phyloP scores from a whole-genome alignment of 768 basidiomycete genomes.

The Pleurotus sapidus region DNA sequence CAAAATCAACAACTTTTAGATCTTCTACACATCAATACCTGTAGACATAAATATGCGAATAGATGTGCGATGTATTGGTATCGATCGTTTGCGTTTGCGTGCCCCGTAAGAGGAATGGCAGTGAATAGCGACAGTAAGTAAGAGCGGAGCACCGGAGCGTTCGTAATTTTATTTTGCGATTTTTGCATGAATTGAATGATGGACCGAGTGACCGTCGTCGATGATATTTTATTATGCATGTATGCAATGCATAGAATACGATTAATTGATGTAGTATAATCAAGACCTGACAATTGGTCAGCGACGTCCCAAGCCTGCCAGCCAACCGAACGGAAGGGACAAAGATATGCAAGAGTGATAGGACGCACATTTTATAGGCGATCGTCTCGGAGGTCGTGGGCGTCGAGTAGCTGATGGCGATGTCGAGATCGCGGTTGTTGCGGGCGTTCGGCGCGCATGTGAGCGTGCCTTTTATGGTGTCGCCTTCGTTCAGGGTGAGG shows the following conservation, averaged over 20 bases:
- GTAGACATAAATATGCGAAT: background rate
- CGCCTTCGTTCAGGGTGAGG: conserved; percentile 64
- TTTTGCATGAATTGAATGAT: background rate
- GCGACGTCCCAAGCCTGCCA: conserved; percentile 26
- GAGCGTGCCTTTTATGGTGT: conserved; percentile 70
- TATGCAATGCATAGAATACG: background rate
- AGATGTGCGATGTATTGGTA: background rate
- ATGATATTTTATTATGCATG: background rate
- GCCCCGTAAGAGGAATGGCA: background rate
- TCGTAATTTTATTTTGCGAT: background rate
- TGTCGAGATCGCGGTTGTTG: conserved; percentile 96
- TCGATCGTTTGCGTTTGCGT: background rate
- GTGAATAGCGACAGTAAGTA: background rate
- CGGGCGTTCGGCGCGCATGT: conserved; percentile 84
- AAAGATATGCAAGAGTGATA: conserved; percentile 12
- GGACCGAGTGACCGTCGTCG: background rate
- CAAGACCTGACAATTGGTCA: conserved; percentile 60
- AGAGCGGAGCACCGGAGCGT: background rate
- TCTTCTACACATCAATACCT: background rate
- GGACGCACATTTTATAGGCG: conserved; percentile 86
- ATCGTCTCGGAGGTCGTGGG: conserved; percentile 33
- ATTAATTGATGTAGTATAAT: conserved; percentile 18
- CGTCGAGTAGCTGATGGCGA: conserved; percentile 70
- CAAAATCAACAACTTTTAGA: background rate
- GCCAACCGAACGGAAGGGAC: background rate